Conservation (phyloP, 257 asterid genomes). For the Lantana camara region DNA sequence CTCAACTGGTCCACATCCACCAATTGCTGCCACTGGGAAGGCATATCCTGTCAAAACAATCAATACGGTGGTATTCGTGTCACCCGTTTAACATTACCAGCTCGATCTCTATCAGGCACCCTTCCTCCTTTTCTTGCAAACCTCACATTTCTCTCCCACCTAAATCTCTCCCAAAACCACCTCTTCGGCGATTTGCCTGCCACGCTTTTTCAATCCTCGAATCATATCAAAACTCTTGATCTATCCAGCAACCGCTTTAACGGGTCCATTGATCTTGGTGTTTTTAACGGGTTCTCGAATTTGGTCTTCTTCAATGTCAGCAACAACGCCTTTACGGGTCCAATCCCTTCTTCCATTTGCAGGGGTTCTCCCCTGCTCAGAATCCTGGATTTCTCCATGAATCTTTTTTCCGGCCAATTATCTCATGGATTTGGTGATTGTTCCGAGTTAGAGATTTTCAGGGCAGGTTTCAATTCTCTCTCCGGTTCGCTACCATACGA, state of each 20-base stretch:
- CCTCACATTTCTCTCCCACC: slow-evolving; percentile 36
- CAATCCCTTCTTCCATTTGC: slow-evolving; percentile 45
- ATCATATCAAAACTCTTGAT: slow-evolving; percentile 17
- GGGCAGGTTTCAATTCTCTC: slow-evolving; percentile 47
- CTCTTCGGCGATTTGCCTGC: background rate
- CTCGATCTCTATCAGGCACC: slow-evolving; percentile 9
- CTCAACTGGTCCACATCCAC: slow-evolving; percentile 38
- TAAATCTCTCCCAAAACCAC: slow-evolving; percentile 33
- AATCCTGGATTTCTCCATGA: slow-evolving; percentile 45
- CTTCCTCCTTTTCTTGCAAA: slow-evolving; percentile 21
- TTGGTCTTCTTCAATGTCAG: slow-evolving; percentile 43
- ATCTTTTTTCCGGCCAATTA: slow-evolving; percentile 35
- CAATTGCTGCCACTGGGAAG: slow-evolving; percentile 45
- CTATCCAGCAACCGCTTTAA: slow-evolving; percentile 48
- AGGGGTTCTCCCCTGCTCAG: slow-evolving; percentile 16
- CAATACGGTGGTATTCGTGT: slow-evolving; percentile 3
- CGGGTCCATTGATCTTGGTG: slow-evolving; percentile 25
- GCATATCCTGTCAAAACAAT: slow-evolving; percentile 25
- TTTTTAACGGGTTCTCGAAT: slow-evolving; percentile 21
- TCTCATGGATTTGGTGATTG: slow-evolving; percentile 33
- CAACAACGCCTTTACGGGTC: slow-evolving; percentile 42
- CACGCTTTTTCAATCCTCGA: slow-evolving; percentile 8
- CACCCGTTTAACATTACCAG: slow-evolving; percentile 27
- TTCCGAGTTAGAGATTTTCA: slow-evolving; percentile 24
- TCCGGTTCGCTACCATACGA: slow-evolving; percentile 42